A percentile compares a stretch with the other conserved stretches of the same genome.
These are phyloP conservation scores for Hyaloscypha finlandica DNA, from an alignment of 495 filamentous ascomycete species.

Conservation along the genomic window DNA sequence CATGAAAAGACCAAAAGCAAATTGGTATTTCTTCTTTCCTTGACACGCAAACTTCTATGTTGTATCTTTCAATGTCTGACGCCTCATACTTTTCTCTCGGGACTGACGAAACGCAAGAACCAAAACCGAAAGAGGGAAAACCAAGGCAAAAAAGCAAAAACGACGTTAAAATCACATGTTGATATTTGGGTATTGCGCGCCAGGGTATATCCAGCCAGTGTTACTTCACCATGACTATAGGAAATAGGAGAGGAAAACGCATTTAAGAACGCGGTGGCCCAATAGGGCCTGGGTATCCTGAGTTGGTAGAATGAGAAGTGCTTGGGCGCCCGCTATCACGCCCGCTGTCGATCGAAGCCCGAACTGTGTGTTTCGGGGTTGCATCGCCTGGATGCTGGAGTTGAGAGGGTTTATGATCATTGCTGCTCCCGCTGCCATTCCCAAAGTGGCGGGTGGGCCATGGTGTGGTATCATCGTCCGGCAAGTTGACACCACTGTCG, in stretches of 20 bases:
- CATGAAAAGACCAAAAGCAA: slow-evolving; percentile 30
- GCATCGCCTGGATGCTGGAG: slow-evolving; percentile 72
- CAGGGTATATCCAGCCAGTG: slow-evolving; percentile 37
- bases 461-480: slow-evolving; percentile 75
- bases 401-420: slow-evolving; percentile 64
- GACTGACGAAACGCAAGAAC: background rate
- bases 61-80: slow-evolving; percentile 28
- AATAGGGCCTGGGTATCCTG: slow-evolving; percentile 89
- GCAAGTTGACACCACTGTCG: slow-evolving; percentile 89
- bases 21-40: slow-evolving; percentile 36
- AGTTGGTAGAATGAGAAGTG: slow-evolving; percentile 89
- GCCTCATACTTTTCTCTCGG: slow-evolving; percentile 30
- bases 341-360: slow-evolving; percentile 85
- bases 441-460: slow-evolving; percentile 60
- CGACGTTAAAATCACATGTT: slow-evolving; percentile 25
- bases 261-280: slow-evolving; percentile 72
- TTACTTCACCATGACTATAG: slow-evolving; percentile 33
- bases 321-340: slow-evolving; percentile 90
- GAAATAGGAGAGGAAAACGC: slow-evolving; percentile 27
- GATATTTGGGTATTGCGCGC: slow-evolving; percentile 37
- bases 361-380: slow-evolving; percentile 78
- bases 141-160: slow-evolving; percentile 22
- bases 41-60: slow-evolving; percentile 30
- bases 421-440: slow-evolving; percentile 58
- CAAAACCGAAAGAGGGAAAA: slow-evolving; percentile 12